These are phyloP conservation scores for Sphagnum contortum DNA, from an alignment of 225 moss, liverwort and hornwort species.

Conservation along the genomic window DNA sequence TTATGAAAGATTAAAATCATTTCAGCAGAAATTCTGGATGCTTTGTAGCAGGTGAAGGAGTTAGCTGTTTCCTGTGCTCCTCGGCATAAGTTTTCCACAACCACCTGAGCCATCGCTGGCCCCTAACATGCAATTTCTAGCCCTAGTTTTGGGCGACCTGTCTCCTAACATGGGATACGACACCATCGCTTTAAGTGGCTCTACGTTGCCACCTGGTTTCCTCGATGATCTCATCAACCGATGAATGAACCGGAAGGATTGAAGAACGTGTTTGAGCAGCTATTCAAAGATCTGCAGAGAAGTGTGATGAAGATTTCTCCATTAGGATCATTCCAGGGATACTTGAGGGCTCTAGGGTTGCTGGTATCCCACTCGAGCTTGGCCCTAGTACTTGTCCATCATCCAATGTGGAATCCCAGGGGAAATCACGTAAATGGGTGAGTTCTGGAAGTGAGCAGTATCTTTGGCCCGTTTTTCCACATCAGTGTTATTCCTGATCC, in stretches of 20 bases:
- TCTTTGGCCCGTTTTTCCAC: constrained; percentile 91
- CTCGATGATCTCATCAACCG: constrained; percentile 69
- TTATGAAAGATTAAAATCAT: constrained; percentile 69
- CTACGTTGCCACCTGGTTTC: constrained; percentile 69
- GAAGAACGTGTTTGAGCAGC: constrained; percentile 49
- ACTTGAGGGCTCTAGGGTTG: constrained; percentile 58
- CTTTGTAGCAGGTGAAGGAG: constrained; percentile 78
- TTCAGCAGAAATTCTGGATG: constrained; percentile 63
- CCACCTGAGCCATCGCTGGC: constrained; percentile 25
- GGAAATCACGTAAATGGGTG: constrained; percentile 56
- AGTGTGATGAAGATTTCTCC: constrained; percentile 66
- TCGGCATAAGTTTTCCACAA: constrained; percentile 72
- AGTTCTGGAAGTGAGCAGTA: constrained; percentile 72
- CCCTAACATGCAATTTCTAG: constrained; percentile 47
- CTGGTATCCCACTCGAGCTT: constrained; percentile 55
- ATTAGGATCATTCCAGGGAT: constrained; percentile 72
- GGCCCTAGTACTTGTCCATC: constrained; percentile 64
- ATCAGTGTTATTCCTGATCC: constrained; percentile 87
- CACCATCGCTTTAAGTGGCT: constrained; percentile 26
- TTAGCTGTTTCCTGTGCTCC: constrained; percentile 71
- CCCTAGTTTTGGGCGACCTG: constrained; percentile 59
- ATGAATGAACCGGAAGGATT: constrained; percentile 67
- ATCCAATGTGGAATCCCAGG: constrained; percentile 78
- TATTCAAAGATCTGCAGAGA: constrained; percentile 66
- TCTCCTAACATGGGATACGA: constrained; percentile 58